These are phyloP conservation scores for Gillenia trifoliata DNA, from an alignment of 306 rosid genomes.

Conservation along the genomic window DNA sequence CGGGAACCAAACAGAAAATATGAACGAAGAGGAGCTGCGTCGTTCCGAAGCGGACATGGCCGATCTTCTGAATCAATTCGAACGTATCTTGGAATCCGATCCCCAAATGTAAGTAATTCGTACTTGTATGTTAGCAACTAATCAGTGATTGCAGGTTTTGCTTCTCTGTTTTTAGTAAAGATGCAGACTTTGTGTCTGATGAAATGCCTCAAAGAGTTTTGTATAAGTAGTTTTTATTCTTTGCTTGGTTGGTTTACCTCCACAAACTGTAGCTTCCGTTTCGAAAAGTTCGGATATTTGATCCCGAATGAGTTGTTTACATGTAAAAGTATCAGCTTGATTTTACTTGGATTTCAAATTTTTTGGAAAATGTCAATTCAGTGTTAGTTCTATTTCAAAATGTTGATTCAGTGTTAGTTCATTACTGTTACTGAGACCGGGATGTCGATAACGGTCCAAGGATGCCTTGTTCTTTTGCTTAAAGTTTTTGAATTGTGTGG, in stretches of 20 bases:
- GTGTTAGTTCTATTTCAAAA: neutral
- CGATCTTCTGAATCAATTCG: constrained; percentile 55
- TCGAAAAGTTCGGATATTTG: neutral
- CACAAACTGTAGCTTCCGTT: neutral
- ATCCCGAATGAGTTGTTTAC: no score
- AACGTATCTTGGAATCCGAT: constrained; percentile 62
- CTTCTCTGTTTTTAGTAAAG: neutral
- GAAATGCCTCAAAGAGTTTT: neutral
- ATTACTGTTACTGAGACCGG: neutral
- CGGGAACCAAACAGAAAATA: constrained; percentile 7
- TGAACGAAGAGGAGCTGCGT: constrained; percentile 27
- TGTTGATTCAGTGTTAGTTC: neutral
- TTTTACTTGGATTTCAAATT: neutral
- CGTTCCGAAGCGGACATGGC: constrained; percentile 19
- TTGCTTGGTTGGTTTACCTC: neutral
- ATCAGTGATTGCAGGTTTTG: neutral
- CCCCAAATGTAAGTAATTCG: constrained; percentile 51
- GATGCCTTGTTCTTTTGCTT: neutral
- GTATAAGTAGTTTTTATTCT: neutral
- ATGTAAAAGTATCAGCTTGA: neutral
- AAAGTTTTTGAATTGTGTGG: neutral
- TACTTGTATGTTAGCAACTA: neutral
- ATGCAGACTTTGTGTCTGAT: neutral
- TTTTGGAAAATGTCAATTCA: neutral
- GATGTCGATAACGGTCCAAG: neutral